Evolutionary conservation across 768 basidiomycete genomes (phyloP), one percentile per base, ranked within the genome.

Genomic region (Floccularia luteovirens): DNA sequence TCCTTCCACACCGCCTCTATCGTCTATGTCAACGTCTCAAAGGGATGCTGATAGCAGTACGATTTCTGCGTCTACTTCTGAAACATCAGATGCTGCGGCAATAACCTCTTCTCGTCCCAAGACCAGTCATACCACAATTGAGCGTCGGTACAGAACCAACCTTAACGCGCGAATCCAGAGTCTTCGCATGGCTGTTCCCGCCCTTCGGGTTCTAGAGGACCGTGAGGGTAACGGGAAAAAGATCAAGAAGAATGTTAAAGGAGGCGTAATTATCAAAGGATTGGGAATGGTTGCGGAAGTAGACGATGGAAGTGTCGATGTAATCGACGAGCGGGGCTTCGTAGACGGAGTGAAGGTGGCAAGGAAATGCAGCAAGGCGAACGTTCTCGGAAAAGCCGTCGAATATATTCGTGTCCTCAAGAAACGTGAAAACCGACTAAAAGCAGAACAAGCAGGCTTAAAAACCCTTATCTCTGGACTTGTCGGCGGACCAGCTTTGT

Each of bases 301-400:
- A 20, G 63, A 65, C 14, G 61, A 62, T 25, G 63, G 59, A 8
- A 56, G 52, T 0, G 58, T 69, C 4, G 82, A 84, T 48, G 63
- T 75, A 1, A 76, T 87, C n/a, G 88, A 91, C 45, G 78, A 81
- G 25, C 74, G 88, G 3, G 90, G 90, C 2, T 90, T 82, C 48
- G 82, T 91, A 2, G 90, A 93, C 50, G 90, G 90, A n/a, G 87
- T 93, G 54, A 86, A 85, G 57, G 83, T 90, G 7, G 90, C 90
- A 5, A 72, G 89, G 43, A 93, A 91, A 61, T 87, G 87, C 57
- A 86, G 82, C 61, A 93, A 93, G 54, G 89, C 89, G 2, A 90
- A 88, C 42, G 86, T 93, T 4, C 72, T 93, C 7, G 88, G 84
- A 24, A 93, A 92, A 46, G 89, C 89, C 0, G 85, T 87, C 7